Percentiles rank a stretch among this genome's conserved stretches.
phyloP scores from a whole-genome alignment of 2,329 filamentous ascomycete genomes.

The Pyrenophora teres region DNA sequence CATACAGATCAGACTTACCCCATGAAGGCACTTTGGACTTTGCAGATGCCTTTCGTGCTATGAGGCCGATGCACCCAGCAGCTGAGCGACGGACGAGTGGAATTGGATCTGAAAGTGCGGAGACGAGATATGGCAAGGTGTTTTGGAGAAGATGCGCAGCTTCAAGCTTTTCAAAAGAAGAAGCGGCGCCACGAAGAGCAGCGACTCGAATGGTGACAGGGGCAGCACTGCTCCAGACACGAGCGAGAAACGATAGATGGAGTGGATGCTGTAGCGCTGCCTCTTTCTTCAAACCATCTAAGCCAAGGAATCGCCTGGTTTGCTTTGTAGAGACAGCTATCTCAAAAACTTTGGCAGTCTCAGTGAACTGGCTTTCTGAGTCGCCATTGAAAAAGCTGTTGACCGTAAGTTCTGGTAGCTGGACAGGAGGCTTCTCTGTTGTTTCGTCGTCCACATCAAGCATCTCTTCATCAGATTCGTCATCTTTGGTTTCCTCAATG shows the following conservation, averaged over 20 bases:
- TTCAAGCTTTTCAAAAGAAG: conserved; percentile 37
- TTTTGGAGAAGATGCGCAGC: conserved; percentile 71
- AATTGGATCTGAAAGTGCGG: conserved; percentile 74
- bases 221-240: conserved; percentile 73
- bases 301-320: conserved; percentile 55
- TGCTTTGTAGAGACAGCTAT: conserved; percentile 31
- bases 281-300: conserved; percentile 60
- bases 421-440: conserved; percentile 14
- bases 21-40: conserved; percentile 24
- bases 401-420: conserved; percentile 33
- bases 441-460: conserved; percentile 55
- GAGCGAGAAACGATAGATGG: conserved; percentile 75
- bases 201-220: conserved; percentile 70
- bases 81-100: conserved; percentile 77
- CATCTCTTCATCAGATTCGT: conserved; percentile 56
- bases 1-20: conserved; percentile 61
- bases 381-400: conserved; percentile 34
- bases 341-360: conserved; percentile 37
- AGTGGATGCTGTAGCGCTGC: conserved; percentile 64
- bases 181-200: conserved; percentile 64
- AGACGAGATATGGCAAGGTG: conserved; percentile 79
- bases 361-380: conserved; percentile 32
- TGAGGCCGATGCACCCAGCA: conserved; percentile 61
- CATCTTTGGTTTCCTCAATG: conserved; percentile 9
- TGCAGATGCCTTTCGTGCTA: conserved; percentile 24